Evolutionary conservation across 176 grass and related monocot genomes (phyloP), one percentile per base, ranked within the genome.

Genomic region (Oryza meridionalis): DNA sequence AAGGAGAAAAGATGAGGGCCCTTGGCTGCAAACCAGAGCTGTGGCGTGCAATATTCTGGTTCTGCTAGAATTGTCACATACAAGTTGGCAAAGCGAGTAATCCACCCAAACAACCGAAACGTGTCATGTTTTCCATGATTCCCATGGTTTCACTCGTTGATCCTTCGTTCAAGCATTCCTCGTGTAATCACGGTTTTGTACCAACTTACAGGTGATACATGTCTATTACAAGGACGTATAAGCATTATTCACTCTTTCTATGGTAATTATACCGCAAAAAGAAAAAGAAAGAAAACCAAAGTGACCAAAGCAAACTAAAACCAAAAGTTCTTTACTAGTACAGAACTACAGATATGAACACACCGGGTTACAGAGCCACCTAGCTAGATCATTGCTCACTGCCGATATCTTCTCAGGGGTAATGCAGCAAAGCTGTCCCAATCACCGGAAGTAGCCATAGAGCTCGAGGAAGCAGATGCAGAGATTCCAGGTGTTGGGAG

Each of bases 381-480:
- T 58, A 58, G 58, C 17, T 19, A 58, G 17, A 58, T 58, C 51
- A 21, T 58, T 51, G 51, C 6, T 6, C 5, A 21, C 51, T 21
- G 51, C 58, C 8, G 58, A 62, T 11, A 0, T 6, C n/a, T 22
- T 62, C n/a, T 62, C 29, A 62, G 58, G 8, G 22, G 55, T 55
- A 0, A n/a, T 58, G 11, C 58, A 24, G 51, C 58, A 62, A 62
- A 24, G n/a, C n/a, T 62, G 58, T 62, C 21, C 58, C 58, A 24
- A 11, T 62, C n/a, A 62, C 58, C 83, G 91, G 69, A 98, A 95
- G 77, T 93, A 92, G 73, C 96, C 96, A 55, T 98, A 98, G 26
- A 98, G 82, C 90, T 98, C 93, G 21, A 95, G 73, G 86, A 93
- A 98, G 82, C 96, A 98, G 49, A 95, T 95, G 89, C 87, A 98